Conservation (phyloP, 2,329 filamentous ascomycete genomes). For the Fusarium chaquense region DNA sequence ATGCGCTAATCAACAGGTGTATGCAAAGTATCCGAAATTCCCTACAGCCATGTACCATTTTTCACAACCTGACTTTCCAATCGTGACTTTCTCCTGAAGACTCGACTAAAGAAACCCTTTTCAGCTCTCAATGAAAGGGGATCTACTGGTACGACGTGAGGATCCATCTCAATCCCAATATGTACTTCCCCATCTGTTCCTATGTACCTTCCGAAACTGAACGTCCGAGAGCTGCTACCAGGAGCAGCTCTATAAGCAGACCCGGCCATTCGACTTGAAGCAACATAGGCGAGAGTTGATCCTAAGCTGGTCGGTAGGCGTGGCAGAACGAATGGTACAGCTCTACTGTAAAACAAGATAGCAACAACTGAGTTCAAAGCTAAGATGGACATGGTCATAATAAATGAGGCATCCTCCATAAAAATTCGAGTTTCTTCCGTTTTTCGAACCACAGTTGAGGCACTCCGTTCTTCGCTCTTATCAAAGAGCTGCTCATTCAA, state of each 20-base stretch:
- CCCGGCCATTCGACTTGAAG: conserved; percentile 56
- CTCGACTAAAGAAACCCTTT: background rate
- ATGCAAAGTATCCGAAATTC: too few species aligned
- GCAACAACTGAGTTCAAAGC: conserved; percentile 58
- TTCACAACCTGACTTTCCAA: background rate
- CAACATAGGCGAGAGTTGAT: conserved; percentile 60
- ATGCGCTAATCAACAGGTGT: too few species aligned
- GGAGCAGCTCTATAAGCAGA: background rate
- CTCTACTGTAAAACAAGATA: conserved; percentile 56
- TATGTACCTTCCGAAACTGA: conserved; percentile 64
- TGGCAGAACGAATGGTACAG: conserved; percentile 59
- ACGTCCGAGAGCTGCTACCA: conserved; percentile 39
- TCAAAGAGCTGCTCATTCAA: conserved; percentile 58
- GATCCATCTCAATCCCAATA: conserved; percentile 64
- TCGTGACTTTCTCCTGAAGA: background rate
- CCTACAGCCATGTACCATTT: conserved; percentile 2
- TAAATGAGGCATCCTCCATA: conserved; percentile 60
- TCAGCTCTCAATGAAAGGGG: background rate
- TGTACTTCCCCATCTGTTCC: conserved; percentile 61
- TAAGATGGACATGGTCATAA: conserved; percentile 59
- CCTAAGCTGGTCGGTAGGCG: conserved; percentile 65
- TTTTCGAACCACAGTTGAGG: conserved; percentile 29
- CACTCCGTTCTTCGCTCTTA: background rate
- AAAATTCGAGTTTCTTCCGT: conserved; percentile 59
- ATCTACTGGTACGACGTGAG: conserved; percentile 54